Percentiles rank a stretch among this genome's conserved stretches.
Conservation (phyloP, 2,329 filamentous ascomycete species). For the Lithohypha guttulata region DNA sequence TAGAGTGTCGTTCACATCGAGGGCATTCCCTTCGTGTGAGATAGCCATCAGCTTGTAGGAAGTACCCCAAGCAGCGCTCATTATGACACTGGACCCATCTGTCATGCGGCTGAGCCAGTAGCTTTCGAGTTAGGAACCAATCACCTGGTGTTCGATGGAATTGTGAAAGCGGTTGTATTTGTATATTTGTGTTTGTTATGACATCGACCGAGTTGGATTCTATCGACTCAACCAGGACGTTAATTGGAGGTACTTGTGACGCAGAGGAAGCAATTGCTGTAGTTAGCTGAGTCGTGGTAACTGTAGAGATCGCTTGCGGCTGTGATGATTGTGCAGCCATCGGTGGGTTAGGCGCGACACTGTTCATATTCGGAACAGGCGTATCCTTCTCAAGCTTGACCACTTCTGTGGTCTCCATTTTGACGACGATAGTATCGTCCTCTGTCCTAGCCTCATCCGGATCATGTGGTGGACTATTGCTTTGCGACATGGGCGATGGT, state of each 20-base stretch:
- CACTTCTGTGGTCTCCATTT: constrained; percentile 18
- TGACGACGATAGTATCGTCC: constrained; percentile 15
- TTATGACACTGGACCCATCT: constrained; percentile 81
- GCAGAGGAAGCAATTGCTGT: neutral
- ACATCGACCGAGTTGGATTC: constrained; percentile 11
- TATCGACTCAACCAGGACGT: constrained; percentile 18
- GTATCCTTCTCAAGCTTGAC: constrained; percentile 18
- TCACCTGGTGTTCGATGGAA: constrained; percentile 55
- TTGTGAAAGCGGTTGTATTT: constrained; percentile 23
- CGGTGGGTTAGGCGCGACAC: neutral
- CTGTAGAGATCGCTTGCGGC: constrained; percentile 14
- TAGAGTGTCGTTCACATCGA: constrained; percentile 88
- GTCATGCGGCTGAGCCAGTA: constrained; percentile 67
- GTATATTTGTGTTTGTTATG: constrained; percentile 12
- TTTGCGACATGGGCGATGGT: constrained; percentile 7
- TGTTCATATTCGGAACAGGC: neutral
- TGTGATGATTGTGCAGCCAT: neutral
- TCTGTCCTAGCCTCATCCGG: neutral
- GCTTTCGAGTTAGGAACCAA: constrained; percentile 67
- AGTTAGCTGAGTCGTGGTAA: constrained; percentile 16
- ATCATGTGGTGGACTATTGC: constrained; percentile 4
- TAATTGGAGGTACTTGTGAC: neutral
- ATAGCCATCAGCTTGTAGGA: constrained; percentile 83
- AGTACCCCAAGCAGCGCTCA: constrained; percentile 55
- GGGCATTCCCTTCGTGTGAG: constrained; percentile 77